phyloP scores from a whole-genome alignment of 805 yeast genomes.

The Saccharomycopsis schoenii region DNA sequence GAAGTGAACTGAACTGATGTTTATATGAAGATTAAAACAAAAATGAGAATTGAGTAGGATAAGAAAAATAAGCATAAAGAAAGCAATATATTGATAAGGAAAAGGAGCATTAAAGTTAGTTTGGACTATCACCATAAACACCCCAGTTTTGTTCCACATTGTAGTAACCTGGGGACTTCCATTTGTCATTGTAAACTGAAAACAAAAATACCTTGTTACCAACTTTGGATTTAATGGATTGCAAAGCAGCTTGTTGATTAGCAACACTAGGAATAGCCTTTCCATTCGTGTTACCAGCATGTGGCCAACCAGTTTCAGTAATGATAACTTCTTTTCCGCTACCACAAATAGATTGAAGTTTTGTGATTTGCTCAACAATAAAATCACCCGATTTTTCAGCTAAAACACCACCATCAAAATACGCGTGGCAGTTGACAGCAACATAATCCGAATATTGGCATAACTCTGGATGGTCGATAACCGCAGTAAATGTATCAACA shows the following conservation, averaged over 20 bases:
- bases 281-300: constrained; percentile 45
- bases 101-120: not conserved
- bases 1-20: not conserved
- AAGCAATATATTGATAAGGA: not conserved
- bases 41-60: not conserved
- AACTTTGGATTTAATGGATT: constrained; percentile 36
- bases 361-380: constrained; percentile 35
- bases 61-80: not conserved
- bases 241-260: constrained; percentile 44
- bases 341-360: constrained; percentile 37
- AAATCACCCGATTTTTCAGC: constrained; percentile 46
- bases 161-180: constrained; percentile 51
- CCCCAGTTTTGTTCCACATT: constrained; percentile 69
- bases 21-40: not conserved
- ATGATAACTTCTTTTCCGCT: constrained; percentile 35
- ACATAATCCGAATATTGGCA: constrained; percentile 47
- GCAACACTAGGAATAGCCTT: constrained; percentile 43
- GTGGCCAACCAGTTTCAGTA: constrained; percentile 61
- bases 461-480: constrained; percentile 34
- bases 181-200: constrained; percentile 52
- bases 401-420: constrained; percentile 43
- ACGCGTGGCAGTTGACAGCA: constrained; percentile 56
- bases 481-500: constrained; percentile 53
- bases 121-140: constrained; percentile 29
- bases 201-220: constrained; percentile 46